Evolutionary conservation across 2,329 filamentous ascomycete genomes (phyloP).

Genomic region (Microsporum ferrugineum): DNA sequence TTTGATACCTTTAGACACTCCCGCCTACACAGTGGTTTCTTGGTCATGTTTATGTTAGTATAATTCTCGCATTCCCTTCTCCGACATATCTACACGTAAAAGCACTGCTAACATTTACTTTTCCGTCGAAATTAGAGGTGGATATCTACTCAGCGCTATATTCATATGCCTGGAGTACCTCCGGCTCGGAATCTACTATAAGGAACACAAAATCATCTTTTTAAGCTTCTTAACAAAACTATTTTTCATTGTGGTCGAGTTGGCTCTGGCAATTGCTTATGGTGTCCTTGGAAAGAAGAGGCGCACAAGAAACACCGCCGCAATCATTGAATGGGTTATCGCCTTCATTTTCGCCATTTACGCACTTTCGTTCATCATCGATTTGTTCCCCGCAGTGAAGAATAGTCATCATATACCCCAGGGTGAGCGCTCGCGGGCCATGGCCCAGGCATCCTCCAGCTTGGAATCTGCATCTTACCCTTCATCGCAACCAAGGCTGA

Average conservation of each 20-base stretch:
- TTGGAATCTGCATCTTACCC: background rate
- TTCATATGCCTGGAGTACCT: constrained; percentile 88
- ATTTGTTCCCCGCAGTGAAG: constrained; percentile 66
- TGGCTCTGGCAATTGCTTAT: constrained; percentile 58
- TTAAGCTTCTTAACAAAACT: constrained; percentile 82
- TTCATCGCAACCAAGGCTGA: constrained; percentile 12
- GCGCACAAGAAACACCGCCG: constrained; percentile 52
- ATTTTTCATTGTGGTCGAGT: constrained; percentile 67
- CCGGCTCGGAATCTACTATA: constrained; percentile 68
- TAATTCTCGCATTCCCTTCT: too few relatives aligned
- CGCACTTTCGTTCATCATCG: constrained; percentile 73
- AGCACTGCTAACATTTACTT: background rate
- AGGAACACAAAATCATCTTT: constrained; percentile 56
- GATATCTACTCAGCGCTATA: constrained; percentile 74
- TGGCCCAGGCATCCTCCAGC: constrained; percentile 13
- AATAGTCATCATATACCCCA: constrained; percentile 43
- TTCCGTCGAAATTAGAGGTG: constrained; percentile 35
- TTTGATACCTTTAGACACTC: constrained; percentile 69
- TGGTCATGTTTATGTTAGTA: constrained; percentile 62
- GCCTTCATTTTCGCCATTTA: constrained; percentile 82
- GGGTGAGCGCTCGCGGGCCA: constrained; percentile 25
- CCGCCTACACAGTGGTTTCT: constrained; percentile 59
- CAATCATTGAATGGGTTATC: constrained; percentile 68
- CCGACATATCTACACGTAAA: background rate
- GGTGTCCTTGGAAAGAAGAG: constrained; percentile 40